phyloP scores from a whole-genome alignment of 2,329 filamentous ascomycete genomes.

The Parafenestella ontariensis region DNA sequence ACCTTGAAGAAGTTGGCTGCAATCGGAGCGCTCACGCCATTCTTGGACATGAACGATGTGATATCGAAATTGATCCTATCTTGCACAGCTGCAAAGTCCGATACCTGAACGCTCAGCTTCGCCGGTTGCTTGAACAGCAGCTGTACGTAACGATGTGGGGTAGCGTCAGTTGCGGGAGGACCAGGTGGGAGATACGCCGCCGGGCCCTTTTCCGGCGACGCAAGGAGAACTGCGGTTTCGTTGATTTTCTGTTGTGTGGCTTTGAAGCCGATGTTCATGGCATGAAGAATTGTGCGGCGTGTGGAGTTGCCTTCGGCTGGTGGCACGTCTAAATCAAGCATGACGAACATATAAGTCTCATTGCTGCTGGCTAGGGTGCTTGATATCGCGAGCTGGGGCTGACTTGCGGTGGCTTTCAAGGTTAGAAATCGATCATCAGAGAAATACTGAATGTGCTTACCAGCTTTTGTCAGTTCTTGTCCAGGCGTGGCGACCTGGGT shows the following conservation, averaged over 20 bases:
- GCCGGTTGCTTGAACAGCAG: constrained; percentile 43
- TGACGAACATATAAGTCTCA: constrained; percentile 44
- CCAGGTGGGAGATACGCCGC: constrained; percentile 41
- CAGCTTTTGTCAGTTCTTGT: constrained; percentile 35
- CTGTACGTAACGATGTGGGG: constrained; percentile 45
- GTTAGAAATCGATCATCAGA: constrained; percentile 9
- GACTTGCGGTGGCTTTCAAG: constrained; percentile 28
- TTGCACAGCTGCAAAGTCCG: constrained; percentile 28
- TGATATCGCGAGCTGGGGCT: constrained; percentile 38
- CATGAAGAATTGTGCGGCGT: constrained; percentile 43
- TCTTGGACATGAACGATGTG: constrained; percentile 31
- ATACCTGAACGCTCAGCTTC: constrained; percentile 27
- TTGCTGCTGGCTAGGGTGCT: constrained; percentile 16
- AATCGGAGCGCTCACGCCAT: constrained; percentile 33
- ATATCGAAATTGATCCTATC: constrained; percentile 41
- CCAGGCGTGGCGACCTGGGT: constrained; percentile 40
- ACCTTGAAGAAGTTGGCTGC: constrained; percentile 47
- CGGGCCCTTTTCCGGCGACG: constrained; percentile 36
- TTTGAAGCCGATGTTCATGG: constrained; percentile 44
- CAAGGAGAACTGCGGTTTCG: constrained; percentile 32
- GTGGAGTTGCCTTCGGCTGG: constrained; percentile 26
- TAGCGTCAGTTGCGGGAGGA: constrained; percentile 43
- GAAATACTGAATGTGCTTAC: constrained; percentile 15
- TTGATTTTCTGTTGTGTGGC: constrained; percentile 35
- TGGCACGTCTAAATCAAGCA: constrained; percentile 47